These are phyloP conservation scores for Xylariomycetidae sp. DNA, from an alignment of 2,329 filamentous ascomycete species.

Conservation along the genomic window DNA sequence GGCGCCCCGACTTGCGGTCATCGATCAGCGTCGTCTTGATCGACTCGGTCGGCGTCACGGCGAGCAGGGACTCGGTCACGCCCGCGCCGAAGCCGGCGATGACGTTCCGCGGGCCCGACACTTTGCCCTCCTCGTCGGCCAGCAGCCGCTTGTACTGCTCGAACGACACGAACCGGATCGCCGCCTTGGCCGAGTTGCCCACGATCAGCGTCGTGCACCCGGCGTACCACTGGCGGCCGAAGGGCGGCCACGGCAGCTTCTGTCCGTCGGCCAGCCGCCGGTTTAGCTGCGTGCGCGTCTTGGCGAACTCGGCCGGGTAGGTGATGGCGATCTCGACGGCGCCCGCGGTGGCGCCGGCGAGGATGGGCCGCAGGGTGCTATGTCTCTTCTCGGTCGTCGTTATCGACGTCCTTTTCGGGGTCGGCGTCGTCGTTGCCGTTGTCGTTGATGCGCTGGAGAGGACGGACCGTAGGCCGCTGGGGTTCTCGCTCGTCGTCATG, in stretches of 20 bases:
- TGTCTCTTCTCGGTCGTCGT: conserved; percentile 47
- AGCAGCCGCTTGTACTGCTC: conserved; percentile 87
- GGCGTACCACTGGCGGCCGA: conserved; percentile 93
- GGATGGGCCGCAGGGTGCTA: conserved; percentile 79
- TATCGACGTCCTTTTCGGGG: conserved; percentile 9
- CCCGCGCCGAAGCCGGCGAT: conserved; percentile 92
- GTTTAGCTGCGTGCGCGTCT: conserved; percentile 93
- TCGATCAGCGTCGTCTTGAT: conserved; percentile 99
- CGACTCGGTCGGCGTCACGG: conserved; percentile 94
- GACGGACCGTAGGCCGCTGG: too few species aligned
- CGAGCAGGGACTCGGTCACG: conserved; percentile 86
- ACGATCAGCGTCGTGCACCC: conserved; percentile 96
- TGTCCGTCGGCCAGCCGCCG: conserved; percentile 71
- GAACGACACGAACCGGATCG: conserved; percentile 92
- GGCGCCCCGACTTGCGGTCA: conserved; percentile 80
- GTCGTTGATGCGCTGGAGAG: conserved; percentile 2
- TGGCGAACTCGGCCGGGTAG: conserved; percentile 84
- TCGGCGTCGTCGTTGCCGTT: too few species aligned
- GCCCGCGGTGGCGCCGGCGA: conserved; percentile 90
- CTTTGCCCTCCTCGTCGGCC: conserved; percentile 77
- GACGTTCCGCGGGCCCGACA: conserved; percentile 86
- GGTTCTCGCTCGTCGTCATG: too few species aligned
- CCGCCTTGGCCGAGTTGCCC: conserved; percentile 94
- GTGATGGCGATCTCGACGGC: conserved; percentile 89
- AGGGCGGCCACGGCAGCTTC: conserved; percentile 92